A percentile compares a stretch with the other conserved stretches of the same genome.
These are phyloP conservation scores for Nephelium lappaceum DNA, from an alignment of 345 rosid genomes.

Conservation along the genomic window DNA sequence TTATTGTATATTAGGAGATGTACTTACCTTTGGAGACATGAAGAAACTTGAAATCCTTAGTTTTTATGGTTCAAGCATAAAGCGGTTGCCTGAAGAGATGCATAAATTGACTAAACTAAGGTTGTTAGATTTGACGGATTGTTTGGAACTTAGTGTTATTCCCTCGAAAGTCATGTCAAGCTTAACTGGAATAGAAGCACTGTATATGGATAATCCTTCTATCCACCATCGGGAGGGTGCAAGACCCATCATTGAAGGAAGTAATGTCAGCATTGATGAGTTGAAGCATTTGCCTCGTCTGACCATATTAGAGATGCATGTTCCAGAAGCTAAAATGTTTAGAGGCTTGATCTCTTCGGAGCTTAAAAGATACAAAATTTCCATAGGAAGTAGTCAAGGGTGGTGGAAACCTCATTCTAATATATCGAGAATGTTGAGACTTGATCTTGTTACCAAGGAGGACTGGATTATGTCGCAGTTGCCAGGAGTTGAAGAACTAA, in stretches of 20 bases:
- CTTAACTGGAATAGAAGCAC: slow-evolving; percentile 24
- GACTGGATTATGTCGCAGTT: neutral
- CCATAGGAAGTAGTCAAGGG: neutral
- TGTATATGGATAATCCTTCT: slow-evolving; percentile 13
- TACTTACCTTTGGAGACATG: slow-evolving; percentile 11
- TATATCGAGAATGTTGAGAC: neutral
- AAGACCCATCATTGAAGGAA: neutral
- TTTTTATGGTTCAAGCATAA: slow-evolving; percentile 6
- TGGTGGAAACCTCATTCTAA: too few relatives aligned
- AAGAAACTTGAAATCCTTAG: slow-evolving; percentile 25
- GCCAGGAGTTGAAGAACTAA: neutral
- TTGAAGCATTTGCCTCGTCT: neutral
- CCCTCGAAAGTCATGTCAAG: slow-evolving; percentile 18
- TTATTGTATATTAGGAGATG: neutral
- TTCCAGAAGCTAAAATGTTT: slow-evolving; percentile 4
- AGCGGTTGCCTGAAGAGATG: slow-evolving; percentile 2
- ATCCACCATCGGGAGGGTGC: slow-evolving; percentile 7
- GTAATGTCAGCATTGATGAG: slow-evolving; percentile 22
- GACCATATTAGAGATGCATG: slow-evolving; percentile 13
- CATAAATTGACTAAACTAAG: slow-evolving; percentile 3
- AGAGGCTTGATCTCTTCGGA: neutral
- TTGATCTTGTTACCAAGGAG: neutral
- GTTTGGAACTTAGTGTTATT: slow-evolving; percentile 10
- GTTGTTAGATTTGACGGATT: slow-evolving; percentile 22
- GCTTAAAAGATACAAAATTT: slow-evolving; percentile 15